Evolutionary conservation across 2,329 filamentous ascomycete species (phyloP), one percentile per base, ranked within the genome.

Genomic region (Thelonectria discophora): DNA sequence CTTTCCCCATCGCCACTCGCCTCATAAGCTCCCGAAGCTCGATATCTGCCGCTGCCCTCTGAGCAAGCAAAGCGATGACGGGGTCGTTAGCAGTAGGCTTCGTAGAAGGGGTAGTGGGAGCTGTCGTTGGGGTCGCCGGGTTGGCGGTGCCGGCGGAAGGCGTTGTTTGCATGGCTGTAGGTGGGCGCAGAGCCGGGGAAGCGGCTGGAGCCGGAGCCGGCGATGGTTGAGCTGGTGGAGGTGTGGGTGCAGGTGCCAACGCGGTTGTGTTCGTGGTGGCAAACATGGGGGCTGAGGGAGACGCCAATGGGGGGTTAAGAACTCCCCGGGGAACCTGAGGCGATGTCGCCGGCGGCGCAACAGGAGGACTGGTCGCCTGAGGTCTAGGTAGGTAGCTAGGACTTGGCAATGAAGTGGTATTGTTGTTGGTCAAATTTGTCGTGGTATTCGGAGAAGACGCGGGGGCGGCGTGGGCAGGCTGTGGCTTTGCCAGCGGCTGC

Each of bases 1-100:
- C 92, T 67, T 89, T 85, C 1, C 91, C 91, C 27, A 89, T 88
- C 0, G 92, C 92, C 1, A 95, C 92, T 55, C 91, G 87, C 74
- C 92, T 92, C 92, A 95, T 95, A 0, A 95, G 80, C 37, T 90
- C 88, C 59, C 93, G 89, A 10, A 95, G 80, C 57, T 90, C 84
- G 0, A 88, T 84, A 72, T 95, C 90, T 24, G 86, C 87, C 0
- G 90, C 90, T 7, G 92, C 92, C 65, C 87, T 87, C 69, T 92
- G 89, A 0, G 92, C 92, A 24, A 95, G 79, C 65, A 91, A 88
- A 52, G 93, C 89, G 58, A 95, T 94, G 45, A 95, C 92, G 0
- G 91, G 91, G 71, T 94, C 92, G 21, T 81, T 78, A n/a, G 77
- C 60, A 7, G 70, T 67, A 30, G 71, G 64, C 34, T 72, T 75